Base-by-base conservation (phyloP, 352 stramenopile species). In the Phytophthora cactorum region DNA sequence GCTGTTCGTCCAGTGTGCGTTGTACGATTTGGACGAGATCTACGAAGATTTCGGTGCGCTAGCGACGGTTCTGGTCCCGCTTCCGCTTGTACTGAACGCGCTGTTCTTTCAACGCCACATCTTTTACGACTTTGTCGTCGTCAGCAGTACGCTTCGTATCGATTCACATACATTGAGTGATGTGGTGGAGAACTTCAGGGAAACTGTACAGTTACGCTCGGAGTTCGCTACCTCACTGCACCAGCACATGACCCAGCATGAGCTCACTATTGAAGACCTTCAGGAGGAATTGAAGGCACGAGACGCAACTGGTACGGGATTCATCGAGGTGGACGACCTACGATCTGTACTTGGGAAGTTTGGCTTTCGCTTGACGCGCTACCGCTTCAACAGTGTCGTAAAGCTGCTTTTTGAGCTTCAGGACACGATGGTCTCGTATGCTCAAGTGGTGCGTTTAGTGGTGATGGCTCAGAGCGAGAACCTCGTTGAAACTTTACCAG, bases 171-270 rank as follows among this genome's bases (percentile, higher is more conserved):
- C 83, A 10, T 72, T 92, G 1, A 76, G 74, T 22, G 67, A 86
- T n/a, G 79, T 90, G 29, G 75, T 90, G 43, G 67, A 76, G 9
- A 78, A 90, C 34, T 90, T 92, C 36, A 78, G 55, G 8, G 81
- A 90, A 38, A 79, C 75, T 14, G 74, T 90, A 9, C 59, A 70
- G 14, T 58, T 88, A 4, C 78, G 81, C 15, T 62, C 79, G 7
- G 79, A 86, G 58, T 84, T 90, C n/a, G 77, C 70, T 12, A 47
- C 59, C 9, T 68, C 57, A 11, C 25, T 86, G 14, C 46, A 55
- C 15, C 58, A 59, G 27, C 74, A 62, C 29, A 12, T 89, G 25
- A 44, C 59, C 1, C 32, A 63, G 0, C 17, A 59, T 2, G 50
- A 71, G 0, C 52, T 72, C 5, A 70, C 58, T 2, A 34, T 71